phyloP scores from a whole-genome alignment of 208 protist species.

The Leishmania mexicana region DNA sequence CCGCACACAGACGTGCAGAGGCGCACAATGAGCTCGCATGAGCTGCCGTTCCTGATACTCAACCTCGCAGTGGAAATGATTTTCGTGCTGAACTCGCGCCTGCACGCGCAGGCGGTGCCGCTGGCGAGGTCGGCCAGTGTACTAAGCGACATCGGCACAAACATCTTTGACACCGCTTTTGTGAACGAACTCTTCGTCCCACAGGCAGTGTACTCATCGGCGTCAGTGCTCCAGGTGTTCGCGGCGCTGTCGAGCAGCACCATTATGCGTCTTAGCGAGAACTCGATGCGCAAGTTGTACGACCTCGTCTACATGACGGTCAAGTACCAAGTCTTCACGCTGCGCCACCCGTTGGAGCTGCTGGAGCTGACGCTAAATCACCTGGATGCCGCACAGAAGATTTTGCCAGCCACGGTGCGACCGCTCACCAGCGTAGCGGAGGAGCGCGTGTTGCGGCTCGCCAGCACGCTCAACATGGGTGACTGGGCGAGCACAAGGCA shows the following conservation, averaged over 20 bases:
- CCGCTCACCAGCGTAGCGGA: constrained; percentile 28
- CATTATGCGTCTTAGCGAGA: constrained; percentile 85
- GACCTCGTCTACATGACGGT: constrained; percentile 94
- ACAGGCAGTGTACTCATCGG: constrained; percentile 74
- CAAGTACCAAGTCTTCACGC: constrained; percentile 88
- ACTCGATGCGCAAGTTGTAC: constrained; percentile 92
- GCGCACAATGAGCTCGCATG: constrained; percentile 60
- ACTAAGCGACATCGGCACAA: constrained; percentile 74
- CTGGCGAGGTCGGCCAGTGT: constrained; percentile 46
- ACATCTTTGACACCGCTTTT: constrained; percentile 81
- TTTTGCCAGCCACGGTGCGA: constrained; percentile 32
- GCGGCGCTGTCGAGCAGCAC: constrained; percentile 78
- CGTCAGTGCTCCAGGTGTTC: constrained; percentile 74
- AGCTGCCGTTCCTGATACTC: constrained; percentile 89
- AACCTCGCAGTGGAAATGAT: constrained; percentile 95
- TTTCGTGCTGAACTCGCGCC: constrained; percentile 90
- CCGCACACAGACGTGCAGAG: not conserved
- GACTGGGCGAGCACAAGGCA: constrained; percentile 68
- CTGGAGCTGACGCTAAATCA: constrained; percentile 90
- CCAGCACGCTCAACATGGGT: constrained; percentile 29
- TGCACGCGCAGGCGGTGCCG: constrained; percentile 81
- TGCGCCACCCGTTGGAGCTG: constrained; percentile 84
- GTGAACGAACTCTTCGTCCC: constrained; percentile 86
- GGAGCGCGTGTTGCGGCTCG: constrained; percentile 34
- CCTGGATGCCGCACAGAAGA: constrained; percentile 56